phyloP scores from a whole-genome alignment of 371 early-diverging fungal species.

The Syncephalastrum monosporum region DNA sequence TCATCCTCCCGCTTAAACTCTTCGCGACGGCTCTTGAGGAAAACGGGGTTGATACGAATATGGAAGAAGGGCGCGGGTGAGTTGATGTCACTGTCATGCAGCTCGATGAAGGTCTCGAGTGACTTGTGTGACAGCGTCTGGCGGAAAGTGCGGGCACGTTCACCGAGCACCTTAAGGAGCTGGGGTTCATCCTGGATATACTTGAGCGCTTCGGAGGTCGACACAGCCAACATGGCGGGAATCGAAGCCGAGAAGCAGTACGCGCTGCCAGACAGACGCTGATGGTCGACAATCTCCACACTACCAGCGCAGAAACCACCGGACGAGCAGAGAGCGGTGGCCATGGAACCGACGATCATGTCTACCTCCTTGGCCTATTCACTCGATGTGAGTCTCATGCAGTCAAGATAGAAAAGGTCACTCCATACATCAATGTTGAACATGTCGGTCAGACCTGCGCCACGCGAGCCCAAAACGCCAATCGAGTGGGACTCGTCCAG shows the following conservation, averaged over 20 bases:
- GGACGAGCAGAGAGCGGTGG: constrained; percentile 79
- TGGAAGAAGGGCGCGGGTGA: constrained; percentile 70
- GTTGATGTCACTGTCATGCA: constrained; percentile 46
- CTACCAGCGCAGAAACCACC: constrained; percentile 98
- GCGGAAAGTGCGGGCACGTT: constrained; percentile 39
- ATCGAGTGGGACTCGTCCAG: constrained; percentile 96
- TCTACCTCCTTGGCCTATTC: constrained; percentile 80
- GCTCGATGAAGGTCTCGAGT: constrained; percentile 40
- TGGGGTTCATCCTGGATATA: constrained; percentile 50
- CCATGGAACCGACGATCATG: constrained; percentile 91
- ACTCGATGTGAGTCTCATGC: background rate
- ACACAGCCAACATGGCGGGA: constrained; percentile 94
- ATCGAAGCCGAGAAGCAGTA: constrained; percentile 99
- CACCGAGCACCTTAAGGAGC: constrained; percentile 32
- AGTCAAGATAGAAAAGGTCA: background rate
- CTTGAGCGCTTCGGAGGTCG: constrained; percentile 84
- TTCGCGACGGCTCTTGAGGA: constrained; percentile 33
- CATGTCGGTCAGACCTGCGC: constrained; percentile 90
- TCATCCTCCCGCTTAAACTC: constrained; percentile 54
- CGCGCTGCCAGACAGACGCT: constrained; percentile 89
- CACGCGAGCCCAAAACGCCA: constrained; percentile 90
- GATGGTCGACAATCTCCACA: constrained; percentile 90
- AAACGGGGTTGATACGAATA: constrained; percentile 54
- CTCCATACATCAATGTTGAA: constrained; percentile 61
- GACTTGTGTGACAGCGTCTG: constrained; percentile 34